These are phyloP conservation scores for Mrakiaceae sp. DNA, from an alignment of 1,284 basidiomycete species.

Conservation along the genomic window DNA sequence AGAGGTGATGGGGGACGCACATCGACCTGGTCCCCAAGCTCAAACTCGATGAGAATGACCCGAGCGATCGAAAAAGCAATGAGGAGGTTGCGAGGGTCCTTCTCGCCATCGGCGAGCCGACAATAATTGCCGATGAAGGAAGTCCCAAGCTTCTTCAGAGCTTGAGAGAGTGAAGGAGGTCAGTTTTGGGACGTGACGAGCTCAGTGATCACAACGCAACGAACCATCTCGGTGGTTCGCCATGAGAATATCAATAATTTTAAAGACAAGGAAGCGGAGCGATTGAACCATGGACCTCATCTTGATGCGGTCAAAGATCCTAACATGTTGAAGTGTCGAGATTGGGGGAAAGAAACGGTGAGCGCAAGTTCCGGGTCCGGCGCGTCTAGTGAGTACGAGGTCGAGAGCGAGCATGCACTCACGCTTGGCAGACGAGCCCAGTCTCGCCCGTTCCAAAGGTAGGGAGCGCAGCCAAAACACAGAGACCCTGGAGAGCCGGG, in stretches of 20 bases:
- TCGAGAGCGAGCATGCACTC: constrained; percentile 25
- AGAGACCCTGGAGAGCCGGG: constrained; percentile 61
- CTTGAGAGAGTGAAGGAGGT: constrained; percentile 31
- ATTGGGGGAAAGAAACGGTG: not conserved
- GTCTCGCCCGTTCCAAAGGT: constrained; percentile 63
- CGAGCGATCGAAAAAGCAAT: constrained; percentile 77
- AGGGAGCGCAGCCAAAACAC: constrained; percentile 52
- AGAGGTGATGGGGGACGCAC: constrained; percentile 37
- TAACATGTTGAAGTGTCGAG: constrained; percentile 27
- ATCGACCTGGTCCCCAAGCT: constrained; percentile 60
- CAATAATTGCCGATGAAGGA: constrained; percentile 49
- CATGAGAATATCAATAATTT: constrained; percentile 68
- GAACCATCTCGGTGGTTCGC: constrained; percentile 59
- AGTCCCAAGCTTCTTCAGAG: constrained; percentile 57
- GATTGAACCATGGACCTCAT: constrained; percentile 75
- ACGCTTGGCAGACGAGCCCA: constrained; percentile 56
- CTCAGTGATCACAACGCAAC: constrained; percentile 19
- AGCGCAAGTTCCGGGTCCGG: not conserved
- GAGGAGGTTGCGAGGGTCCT: constrained; percentile 90
- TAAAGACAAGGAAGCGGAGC: constrained; percentile 68
- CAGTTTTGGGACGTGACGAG: not conserved
- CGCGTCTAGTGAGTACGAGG: not conserved
- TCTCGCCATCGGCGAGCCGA: constrained; percentile 77
- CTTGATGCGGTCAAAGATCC: constrained; percentile 64
- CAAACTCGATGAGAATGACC: constrained; percentile 78